Evolutionary conservation across 106 monocot genomes (phyloP), one percentile per base, ranked within the genome.

Genomic region (Gastrodia elata): DNA sequence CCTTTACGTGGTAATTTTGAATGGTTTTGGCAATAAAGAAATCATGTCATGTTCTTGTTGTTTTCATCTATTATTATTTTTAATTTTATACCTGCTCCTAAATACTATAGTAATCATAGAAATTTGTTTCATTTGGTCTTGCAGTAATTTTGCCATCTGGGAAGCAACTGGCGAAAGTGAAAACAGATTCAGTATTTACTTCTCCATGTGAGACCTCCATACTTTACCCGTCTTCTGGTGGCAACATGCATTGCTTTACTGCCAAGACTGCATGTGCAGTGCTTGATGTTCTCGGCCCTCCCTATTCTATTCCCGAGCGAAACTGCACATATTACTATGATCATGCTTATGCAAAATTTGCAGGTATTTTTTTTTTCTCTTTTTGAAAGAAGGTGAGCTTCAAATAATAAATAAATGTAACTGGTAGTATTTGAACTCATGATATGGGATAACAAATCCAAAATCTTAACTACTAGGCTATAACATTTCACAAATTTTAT

Each of bases 281-380:
- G 64, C 74, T 98, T 30, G 97, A 98, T 79, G 86, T 98, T 32
- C 93, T 93, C 2, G 88, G 90, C 8, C 97, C 97, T 16, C 97
- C 97, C 25, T 98, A 98, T 65, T 82, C 84, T 35, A 80, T 76
- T 6, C 16, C 71, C 8, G 93, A 93, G 28, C 80, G 97, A 43
- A 86, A 86, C 41, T 93, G 93, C 75, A 77, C 90, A 43, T 98
- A 98, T 67, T 97, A 97, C 75, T 72, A 72, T 36, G 82, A 74
- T 69, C 80, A 64, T 36, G 86, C 83, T 7, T 92, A 79, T 65
- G 35, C 74, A 4, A 71, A 48, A 30, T 65, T 68, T 71, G 74
- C 87, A 44, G 84, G 92, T 97, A 84, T 61, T 61, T 61, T 32
- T 10, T 58, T 27, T 58, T 26, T 26, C 20, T 6, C 32, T 61